phyloP scores from a whole-genome alignment of 331 rosid genomes.

The Stylosanthes scabra region DNA sequence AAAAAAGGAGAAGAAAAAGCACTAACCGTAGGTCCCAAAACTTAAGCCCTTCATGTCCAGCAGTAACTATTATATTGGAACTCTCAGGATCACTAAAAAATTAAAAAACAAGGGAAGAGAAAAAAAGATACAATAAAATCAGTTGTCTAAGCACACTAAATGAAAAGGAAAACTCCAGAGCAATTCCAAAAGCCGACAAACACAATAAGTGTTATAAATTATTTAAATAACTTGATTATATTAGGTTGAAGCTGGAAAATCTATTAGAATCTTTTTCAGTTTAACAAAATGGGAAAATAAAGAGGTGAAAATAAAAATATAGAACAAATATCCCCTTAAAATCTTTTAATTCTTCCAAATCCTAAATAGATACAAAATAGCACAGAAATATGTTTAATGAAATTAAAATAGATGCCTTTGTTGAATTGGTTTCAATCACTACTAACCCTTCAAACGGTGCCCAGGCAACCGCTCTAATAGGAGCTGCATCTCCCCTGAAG shows the following conservation, averaged over 20 bases:
- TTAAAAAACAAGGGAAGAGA: slow-evolving; percentile 37
- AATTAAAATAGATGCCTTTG: slow-evolving; percentile 20
- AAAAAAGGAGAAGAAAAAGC: background rate
- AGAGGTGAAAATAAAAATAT: background rate
- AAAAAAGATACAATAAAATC: slow-evolving; percentile 1
- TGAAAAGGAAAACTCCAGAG: slow-evolving; percentile 23
- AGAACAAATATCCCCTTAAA: slow-evolving; percentile 11
- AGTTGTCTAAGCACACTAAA: background rate
- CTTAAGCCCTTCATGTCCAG: slow-evolving; percentile 91
- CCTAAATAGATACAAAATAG: slow-evolving; percentile 21
- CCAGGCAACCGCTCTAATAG: slow-evolving; percentile 91
- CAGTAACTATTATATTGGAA: slow-evolving; percentile 76
- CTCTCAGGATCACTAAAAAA: slow-evolving; percentile 69
- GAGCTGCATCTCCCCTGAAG: slow-evolving; percentile 84
- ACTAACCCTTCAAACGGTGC: slow-evolving; percentile 88
- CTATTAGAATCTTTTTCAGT: slow-evolving; percentile 1
- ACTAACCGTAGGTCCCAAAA: slow-evolving; percentile 95
- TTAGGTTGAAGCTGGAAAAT: slow-evolving; percentile 32
- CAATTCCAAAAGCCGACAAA: slow-evolving; percentile 17
- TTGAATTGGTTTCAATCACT: slow-evolving; percentile 34
- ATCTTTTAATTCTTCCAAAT: slow-evolving; percentile 6
- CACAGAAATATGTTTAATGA: slow-evolving; percentile 21
- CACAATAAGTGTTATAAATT: slow-evolving; percentile 1
- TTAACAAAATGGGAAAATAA: background rate
- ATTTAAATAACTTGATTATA: slow-evolving; percentile 21